phyloP scores from a whole-genome alignment of 306 rosid genomes.

The Sechiopsis laciniata region DNA sequence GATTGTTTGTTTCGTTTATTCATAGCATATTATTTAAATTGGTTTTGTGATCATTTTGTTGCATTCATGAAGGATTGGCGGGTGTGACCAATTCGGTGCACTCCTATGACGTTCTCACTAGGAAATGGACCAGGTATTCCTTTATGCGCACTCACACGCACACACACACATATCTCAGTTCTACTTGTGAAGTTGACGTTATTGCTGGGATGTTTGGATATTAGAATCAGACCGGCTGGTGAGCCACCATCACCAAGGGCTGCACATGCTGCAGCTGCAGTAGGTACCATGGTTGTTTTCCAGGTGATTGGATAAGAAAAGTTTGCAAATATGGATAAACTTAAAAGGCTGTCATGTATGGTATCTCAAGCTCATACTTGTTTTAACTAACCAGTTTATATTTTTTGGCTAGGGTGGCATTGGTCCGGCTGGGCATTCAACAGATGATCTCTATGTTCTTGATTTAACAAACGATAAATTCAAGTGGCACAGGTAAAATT shows the following conservation, averaged over 20 bases:
- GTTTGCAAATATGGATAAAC: neutral
- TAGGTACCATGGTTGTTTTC: constrained; percentile 97
- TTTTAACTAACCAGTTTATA: constrained; percentile 18
- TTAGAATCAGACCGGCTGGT: constrained; percentile 82
- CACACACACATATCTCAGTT: neutral
- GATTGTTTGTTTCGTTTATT: too few relatives aligned
- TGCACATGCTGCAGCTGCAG: constrained; percentile 92
- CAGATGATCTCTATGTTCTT: constrained; percentile 87
- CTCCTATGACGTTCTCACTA: constrained; percentile 68
- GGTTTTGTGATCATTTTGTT: constrained; percentile 11
- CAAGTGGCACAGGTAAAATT: constrained; percentile 94
- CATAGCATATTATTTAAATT: neutral
- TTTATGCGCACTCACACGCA: neutral
- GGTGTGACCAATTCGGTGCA: constrained; percentile 94
- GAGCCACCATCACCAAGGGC: constrained; percentile 99
- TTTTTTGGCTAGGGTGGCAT: constrained; percentile 78
- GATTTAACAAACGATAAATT: constrained; percentile 83
- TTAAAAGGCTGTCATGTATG: constrained; percentile 6
- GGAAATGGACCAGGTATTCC: constrained; percentile 82
- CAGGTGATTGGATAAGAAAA: constrained; percentile 53
- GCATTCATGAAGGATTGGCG: constrained; percentile 57
- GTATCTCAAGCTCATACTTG: neutral
- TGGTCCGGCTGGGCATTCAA: constrained; percentile 99
- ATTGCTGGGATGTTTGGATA: constrained; percentile 27
- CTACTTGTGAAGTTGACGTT: constrained; percentile 23